Evolutionary conservation across 176 grass and related monocot species (phyloP), one percentile per base, ranked within the genome.

Genomic region (Oryza longistaminata): DNA sequence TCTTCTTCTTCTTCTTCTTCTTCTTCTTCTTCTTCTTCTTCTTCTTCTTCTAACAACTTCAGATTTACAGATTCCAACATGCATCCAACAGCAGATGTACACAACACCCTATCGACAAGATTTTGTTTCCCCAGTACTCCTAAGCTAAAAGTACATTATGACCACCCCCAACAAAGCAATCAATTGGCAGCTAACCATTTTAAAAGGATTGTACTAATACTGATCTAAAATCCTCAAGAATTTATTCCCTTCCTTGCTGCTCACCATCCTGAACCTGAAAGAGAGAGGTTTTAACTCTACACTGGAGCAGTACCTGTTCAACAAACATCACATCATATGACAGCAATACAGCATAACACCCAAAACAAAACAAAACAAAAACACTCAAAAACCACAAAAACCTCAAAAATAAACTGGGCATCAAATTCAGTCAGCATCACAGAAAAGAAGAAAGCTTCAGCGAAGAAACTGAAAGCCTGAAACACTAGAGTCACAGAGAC

Each of bases 361-460:
- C 29, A 31, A 31, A 31, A 31, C 29, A 29, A 29, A 29, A 29
- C 43, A 87, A 62, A 66, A 66, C 49, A 15, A 49, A 49, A 49
- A 1, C 2, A 14, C 13, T 3, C 3, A 52, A 16, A 16, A 52
- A 52, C 3, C 11, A 2, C 17, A 58, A 21, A 21, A 58, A 0
- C 6, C 11, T 67, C 4, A 78, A 73, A 42, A 73, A 78, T 31
- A 24, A 88, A 76, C 8, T 71, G 88, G 78, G 74, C 60, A 82
- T 82, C 84, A 29, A 43, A 73, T 66, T 82, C 88, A 64, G 49
- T 90, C 84, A 65, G 21, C 10, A 48, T 90, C 88, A 75, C 65
- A 75, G 68, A 73, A 77, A 86, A 81, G 85, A 43, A 53, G 27
- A 75, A 73, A 75, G 71, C 71, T 34, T 45, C 76, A 48, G 74